phyloP scores from a whole-genome alignment of 108 stramenopile species.

The Phaeodactylum tricornutum region DNA sequence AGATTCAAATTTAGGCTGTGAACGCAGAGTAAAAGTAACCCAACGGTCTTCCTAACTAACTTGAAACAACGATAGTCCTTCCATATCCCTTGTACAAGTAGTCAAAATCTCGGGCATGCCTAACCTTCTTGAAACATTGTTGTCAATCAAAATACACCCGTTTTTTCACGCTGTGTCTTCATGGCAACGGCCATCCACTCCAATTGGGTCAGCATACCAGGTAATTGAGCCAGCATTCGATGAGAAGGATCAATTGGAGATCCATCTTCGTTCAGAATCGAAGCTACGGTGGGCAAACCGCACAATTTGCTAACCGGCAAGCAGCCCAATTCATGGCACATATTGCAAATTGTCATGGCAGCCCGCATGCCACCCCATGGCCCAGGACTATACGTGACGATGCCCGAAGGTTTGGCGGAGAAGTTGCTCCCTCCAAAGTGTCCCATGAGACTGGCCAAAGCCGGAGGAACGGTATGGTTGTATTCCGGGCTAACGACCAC shows the following conservation, averaged over 20 bases:
- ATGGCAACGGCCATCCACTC: conserved; percentile 73
- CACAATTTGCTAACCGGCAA: conserved; percentile 73
- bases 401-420: conserved; percentile 60
- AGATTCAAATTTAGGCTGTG: no score
- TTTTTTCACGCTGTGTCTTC: conserved; percentile 35
- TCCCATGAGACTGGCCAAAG: conserved; percentile 53
- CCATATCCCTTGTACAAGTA: no score
- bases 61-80: no score
- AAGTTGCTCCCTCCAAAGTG: conserved; percentile 66
- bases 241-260: conserved; percentile 3
- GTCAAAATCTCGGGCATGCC: no score
- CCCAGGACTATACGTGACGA: conserved; percentile 69
- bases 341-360: conserved; percentile 42
- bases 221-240: conserved; percentile 38
- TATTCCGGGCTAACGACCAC: conserved; percentile 77
- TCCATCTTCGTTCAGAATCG: conserved; percentile 53
- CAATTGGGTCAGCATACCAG: conserved; percentile 50
- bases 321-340: conserved; percentile 65
- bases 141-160: no score
- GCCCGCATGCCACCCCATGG: conserved; percentile 78
- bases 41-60: no score
- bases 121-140: no score
- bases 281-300: conserved; percentile 48
- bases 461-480: conserved; percentile 73
- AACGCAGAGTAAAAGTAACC: no score